phyloP scores from a whole-genome alignment of 768 basidiomycete genomes.

The Pleurotus eryngii region DNA sequence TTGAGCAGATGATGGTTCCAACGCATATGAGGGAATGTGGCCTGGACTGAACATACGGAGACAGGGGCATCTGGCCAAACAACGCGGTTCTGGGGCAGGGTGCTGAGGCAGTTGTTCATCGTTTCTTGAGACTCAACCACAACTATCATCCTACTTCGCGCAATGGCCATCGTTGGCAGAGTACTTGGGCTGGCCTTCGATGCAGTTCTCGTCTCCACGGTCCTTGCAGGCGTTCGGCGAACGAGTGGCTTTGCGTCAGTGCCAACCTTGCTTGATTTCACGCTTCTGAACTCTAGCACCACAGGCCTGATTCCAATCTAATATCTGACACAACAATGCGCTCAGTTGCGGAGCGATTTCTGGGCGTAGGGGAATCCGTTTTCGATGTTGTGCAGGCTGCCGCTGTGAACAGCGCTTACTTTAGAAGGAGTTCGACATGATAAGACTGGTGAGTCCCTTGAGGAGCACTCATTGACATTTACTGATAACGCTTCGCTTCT shows the following conservation, averaged over 20 bases:
- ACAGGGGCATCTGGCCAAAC: no score
- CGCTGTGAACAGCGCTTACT: slow-evolving; percentile 85
- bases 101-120: no score
- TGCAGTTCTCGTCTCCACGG: slow-evolving; percentile 80
- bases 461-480: neutral
- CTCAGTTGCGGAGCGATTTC: slow-evolving; percentile 74
- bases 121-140: no score
- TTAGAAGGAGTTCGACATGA: slow-evolving; percentile 39
- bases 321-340: slow-evolving; percentile 80
- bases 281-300: neutral
- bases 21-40: no score
- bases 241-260: slow-evolving; percentile 90
- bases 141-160: no score
- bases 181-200: slow-evolving; percentile 83
- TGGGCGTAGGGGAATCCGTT: slow-evolving; percentile 83
- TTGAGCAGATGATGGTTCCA: no score
- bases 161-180: slow-evolving; percentile 50
- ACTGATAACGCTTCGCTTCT: neutral
- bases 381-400: slow-evolving; percentile 84
- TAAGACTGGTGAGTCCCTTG: neutral
- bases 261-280: neutral
- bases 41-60: no score
- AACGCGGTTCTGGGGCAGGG: no score
- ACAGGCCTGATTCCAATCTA: slow-evolving; percentile 59
- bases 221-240: slow-evolving; percentile 87